Evolutionary conservation across 768 basidiomycete genomes (phyloP), one percentile per base, ranked within the genome.

Genomic region (Ramaria rubella): DNA sequence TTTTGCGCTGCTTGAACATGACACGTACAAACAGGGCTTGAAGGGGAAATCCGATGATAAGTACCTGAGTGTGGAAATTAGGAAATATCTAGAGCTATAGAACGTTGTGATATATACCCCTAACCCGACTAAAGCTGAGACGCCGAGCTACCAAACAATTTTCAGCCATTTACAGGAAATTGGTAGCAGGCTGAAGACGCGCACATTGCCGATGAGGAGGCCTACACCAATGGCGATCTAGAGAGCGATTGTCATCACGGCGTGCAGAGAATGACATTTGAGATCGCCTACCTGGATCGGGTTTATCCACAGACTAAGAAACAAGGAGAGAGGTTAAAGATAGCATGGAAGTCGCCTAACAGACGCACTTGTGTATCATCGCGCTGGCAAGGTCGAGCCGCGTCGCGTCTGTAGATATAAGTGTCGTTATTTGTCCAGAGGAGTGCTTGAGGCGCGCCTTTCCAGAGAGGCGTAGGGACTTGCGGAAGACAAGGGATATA

Each of bases 51-150:
- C 79, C 80, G 7, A 83, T 55, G 2, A 85, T 53, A 19, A 86
- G 70, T 26, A 82, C 72, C 72, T 78, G 61, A 15, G 52, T 0
- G 42, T 48, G n/a, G 21, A 51, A 8, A 17, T 12, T 19, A 14
- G 38, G 38, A 15, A 17, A 6, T 17, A 9, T 4, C 36, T 9
- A 21, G 40, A 42, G n/a, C 9, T n/a, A 24, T 23, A 34, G 34
- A 12, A 44, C 53, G n/a, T 42, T n/a, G 23, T n/a, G n/a, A 51
- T 51, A 62, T 68, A 62, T 67, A 69, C 78, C 52, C 67, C 80
- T 14, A 85, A 68, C 0, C 82, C 85, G 21, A 86, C 85, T 14
- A 89, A 74, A 0, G 85, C 85, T 1, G 85, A 86, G 61, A 81
- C 81, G 5, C 86, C 85, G 19, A 89, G 73, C 76, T 84, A 48